Evolutionary conservation across 139 green algal genomes (phyloP), one percentile per base, ranked within the genome.

Genomic region (Chlorokybus atmophyticus): DNA sequence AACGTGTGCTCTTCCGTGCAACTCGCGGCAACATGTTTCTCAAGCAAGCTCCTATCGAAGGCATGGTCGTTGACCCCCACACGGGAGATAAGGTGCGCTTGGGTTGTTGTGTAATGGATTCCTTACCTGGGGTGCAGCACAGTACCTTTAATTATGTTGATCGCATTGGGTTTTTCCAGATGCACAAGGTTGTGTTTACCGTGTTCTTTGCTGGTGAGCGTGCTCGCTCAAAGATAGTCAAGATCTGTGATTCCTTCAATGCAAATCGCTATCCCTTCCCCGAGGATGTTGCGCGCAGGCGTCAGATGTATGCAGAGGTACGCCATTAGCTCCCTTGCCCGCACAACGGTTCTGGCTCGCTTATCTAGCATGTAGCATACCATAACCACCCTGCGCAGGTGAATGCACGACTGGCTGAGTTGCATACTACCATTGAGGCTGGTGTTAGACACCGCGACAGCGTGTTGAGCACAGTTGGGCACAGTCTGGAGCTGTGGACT

Each of bases 1-100:
- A 99, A 75, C 75, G 91, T 23, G 78, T 97, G 57, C 80, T 98
- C 29, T 99, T 96, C 78, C 74, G 91, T 14, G 89, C 91, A 32
- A 99, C 91, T 1, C 81, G 91, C n/a, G 91, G 91, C 54, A 99
- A 99, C 78, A 89, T 96, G 82, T 97, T 89, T 68, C 78, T 98
- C 32, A 79, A 84, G 55, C 57, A 68, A 41, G 70, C 73, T 6
- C n/a, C 57, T 17, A 68, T 94, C 32, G 59, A 76, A 2, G 79
- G 79, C 4, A 58, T 40, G 64, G 80, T 76, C 30, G 66, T 58
- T 40, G 90, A 97, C 68, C 88, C 87, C 2, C 71, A 71, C 48
- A 82, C 76, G 27, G 81, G 81, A 7, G 90, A 96, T 72, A 65
- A 72, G 35, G 52, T 85, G 35, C 35, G 59, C n/a, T n/a, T n/a